Base-by-base conservation (phyloP, 176 grass and related monocot species). In the Oryza longistaminata region DNA sequence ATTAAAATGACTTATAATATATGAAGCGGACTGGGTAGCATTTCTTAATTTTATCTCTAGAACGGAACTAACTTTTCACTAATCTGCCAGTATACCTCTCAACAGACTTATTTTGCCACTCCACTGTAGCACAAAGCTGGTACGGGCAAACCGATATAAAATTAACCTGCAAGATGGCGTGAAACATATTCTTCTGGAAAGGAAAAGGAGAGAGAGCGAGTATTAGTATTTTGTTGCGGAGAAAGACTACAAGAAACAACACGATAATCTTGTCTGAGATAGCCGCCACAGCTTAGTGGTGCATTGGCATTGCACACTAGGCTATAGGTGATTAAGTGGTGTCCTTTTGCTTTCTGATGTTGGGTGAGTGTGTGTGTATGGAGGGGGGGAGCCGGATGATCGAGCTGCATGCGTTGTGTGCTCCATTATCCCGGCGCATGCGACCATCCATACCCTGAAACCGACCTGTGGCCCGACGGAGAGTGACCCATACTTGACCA, bases 261-360 rank as follows among this genome's bases (percentile, higher is more conserved):
- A 11, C 19, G 66, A 66, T 73, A 85, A 82, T 65, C 72, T 86
- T 82, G 52, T 89, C 42, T 85, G 19, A 35, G 80, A 42, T 2
- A 12, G 80, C 55, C 29, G 80, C 73, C 52, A 66, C 16, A 29
- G 29, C 52, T 19, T 39, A 0, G 34, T 68, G 87, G 83, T 86
- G 83, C 83, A 45, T 37, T 35, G 83, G 83, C 83, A 45, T 37
- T 35, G 83, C 79, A 82, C 78, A 86, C 88, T 78, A 82, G 33
- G 44, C 78, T 49, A 71, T 49, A 43, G 24, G 79, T 68, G 62
- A 34, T 31, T 73, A 29, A 74, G 44, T 33, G 71, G 25, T 4
- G 22, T 31, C 71, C 16, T 74, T 52, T 74, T 17, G 43, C 48
- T 52, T 74, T 74, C 17, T 48, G 45, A 4, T 19, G 72, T 52